Conservation (phyloP, 345 rosid genomes). For the Erodium maritimum region DNA sequence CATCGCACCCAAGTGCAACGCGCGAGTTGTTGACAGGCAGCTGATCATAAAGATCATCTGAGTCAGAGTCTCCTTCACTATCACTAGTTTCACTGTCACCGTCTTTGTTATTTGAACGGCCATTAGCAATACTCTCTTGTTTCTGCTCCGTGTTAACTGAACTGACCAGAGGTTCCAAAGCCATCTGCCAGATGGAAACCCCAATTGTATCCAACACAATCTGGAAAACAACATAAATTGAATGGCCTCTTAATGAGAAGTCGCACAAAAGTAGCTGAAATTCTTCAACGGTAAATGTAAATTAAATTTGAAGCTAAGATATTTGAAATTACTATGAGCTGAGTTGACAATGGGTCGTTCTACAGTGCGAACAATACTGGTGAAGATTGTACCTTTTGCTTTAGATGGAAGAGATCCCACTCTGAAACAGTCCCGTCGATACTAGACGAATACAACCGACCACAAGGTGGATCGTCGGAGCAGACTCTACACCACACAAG, state of each 20-base stretch:
- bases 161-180: constrained; percentile 36
- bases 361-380: no score
- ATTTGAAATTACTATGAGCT: not conserved
- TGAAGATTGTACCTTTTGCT: constrained; percentile 50
- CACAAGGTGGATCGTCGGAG: constrained; percentile 41
- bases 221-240: constrained; percentile 25
- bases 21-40: constrained; percentile 24
- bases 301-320: not conserved
- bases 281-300: not conserved
- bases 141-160: constrained; percentile 17
- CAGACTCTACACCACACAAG: constrained; percentile 67
- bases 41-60: constrained; percentile 27
- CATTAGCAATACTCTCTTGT: constrained; percentile 37
- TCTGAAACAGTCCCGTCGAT: constrained; percentile 78
- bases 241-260: not conserved
- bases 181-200: constrained; percentile 88
- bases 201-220: constrained; percentile 64
- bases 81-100: constrained; percentile 41
- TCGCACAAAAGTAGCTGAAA: not conserved
- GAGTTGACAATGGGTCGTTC: not conserved
- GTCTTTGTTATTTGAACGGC: constrained; percentile 20
- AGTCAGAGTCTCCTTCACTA: constrained; percentile 44
- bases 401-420: constrained; percentile 78
- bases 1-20: constrained; percentile 72
- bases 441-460: constrained; percentile 71